Base-by-base conservation (phyloP, 345 rosid genomes). In the Lepidium sativum region DNA sequence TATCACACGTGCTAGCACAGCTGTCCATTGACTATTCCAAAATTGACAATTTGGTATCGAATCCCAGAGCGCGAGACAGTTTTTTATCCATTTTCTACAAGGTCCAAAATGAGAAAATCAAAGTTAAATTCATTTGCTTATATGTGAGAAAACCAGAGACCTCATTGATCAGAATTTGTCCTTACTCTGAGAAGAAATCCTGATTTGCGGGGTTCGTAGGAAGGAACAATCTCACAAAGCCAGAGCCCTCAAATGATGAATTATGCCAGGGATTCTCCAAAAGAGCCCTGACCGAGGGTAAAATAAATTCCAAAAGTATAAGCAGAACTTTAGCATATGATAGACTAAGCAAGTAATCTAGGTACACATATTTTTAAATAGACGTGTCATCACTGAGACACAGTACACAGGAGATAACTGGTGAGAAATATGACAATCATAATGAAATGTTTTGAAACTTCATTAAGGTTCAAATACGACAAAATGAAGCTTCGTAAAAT, bases 211-310 rank as follows among this genome's bases (percentile, higher is more conserved):
- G 18, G 78, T 94, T 94, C 44, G 96, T 88, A 10, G 99, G 99
- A 57, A 94, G 91, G 80, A 94, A 94, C 65, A 94, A 79, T 77
- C 89, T 86, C 75, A 90, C 81, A 63, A 94, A 94, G 20, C 99
- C 99, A 78, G 92, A 80, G 66, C 99, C 99, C 80, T 94, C 99
- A 68, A 94, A 94, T 67, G 95, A 71, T 39, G 97, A 81, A 78
- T 94, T 90, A 75, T 94, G 96, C 97, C 97, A 94, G 27, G 99
- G 99, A 78, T 94, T 94, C 70, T 90, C 97, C 85, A 90, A 73
- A 50, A 86, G 82, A 72, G 83, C 72, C 77, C 99, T 94, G 85
- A 79, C 72, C 69, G 43, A 60, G 54, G 21, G 15, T 74, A 60
- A 54, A 17, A 55, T 63, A 50, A 75, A 9, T 20, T 62, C 8